Conservation (phyloP, 257 asterid species). For the Rubia yunnanensis region DNA sequence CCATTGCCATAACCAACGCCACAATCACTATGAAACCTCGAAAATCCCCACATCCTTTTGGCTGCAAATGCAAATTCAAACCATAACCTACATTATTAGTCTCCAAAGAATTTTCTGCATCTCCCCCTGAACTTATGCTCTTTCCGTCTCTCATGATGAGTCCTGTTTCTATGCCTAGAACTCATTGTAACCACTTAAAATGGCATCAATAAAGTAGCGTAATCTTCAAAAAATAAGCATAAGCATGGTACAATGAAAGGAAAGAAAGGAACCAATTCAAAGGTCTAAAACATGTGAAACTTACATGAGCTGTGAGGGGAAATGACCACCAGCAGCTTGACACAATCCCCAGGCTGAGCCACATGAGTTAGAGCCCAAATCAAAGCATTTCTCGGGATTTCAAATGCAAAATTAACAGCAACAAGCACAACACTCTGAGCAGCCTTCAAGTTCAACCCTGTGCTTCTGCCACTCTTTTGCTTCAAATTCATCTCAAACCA, state of each 20-base stretch:
- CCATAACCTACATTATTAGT: constrained; percentile 3
- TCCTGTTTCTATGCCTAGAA: neutral
- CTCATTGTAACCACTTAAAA: neutral
- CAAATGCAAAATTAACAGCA: constrained; percentile 60
- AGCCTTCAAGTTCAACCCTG: constrained; percentile 19
- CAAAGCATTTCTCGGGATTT: constrained; percentile 58
- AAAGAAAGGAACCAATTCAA: neutral
- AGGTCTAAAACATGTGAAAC: neutral
- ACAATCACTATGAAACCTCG: constrained; percentile 53
- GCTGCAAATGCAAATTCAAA: constrained; percentile 33
- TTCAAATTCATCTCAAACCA: constrained; percentile 39
- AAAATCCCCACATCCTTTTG: constrained; percentile 49
- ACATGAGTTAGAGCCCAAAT: constrained; percentile 78
- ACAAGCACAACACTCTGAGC: constrained; percentile 45
- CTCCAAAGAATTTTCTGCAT: neutral
- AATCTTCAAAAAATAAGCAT: neutral
- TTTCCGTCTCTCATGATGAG: neutral
- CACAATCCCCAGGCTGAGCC: constrained; percentile 58
- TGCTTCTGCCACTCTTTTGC: constrained; percentile 32
- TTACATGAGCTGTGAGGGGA: constrained; percentile 56
- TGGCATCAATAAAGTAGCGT: neutral
- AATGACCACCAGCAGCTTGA: constrained; percentile 56
- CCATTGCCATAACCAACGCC: constrained; percentile 30
- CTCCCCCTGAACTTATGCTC: neutral
- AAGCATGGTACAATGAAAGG: neutral